Evolutionary conservation across 169 alveolate species (phyloP).

Genomic region (Plasmodium cynomolgi): DNA sequence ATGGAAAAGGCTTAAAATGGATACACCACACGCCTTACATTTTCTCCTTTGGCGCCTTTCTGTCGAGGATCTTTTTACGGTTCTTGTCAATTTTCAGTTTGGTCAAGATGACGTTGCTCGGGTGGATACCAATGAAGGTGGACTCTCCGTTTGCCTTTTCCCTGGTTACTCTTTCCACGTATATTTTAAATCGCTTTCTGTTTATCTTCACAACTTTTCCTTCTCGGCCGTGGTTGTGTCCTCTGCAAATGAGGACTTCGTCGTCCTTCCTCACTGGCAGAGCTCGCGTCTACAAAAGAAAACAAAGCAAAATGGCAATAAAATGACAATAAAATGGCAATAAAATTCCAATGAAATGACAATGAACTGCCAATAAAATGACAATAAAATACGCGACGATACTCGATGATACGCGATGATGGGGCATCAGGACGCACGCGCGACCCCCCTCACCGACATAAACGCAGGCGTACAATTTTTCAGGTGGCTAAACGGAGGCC

Average conservation of each 20-base stretch:
- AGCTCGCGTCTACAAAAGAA: slow-evolving; percentile 88
- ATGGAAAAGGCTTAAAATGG: neutral
- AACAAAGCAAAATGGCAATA: neutral
- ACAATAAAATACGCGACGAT: neutral
- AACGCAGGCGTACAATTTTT: neutral
- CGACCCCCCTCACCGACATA: neutral
- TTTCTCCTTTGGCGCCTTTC: slow-evolving; percentile 86
- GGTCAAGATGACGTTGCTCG: slow-evolving; percentile 97
- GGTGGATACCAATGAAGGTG: slow-evolving; percentile 95
- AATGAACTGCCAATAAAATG: neutral
- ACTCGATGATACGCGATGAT: neutral
- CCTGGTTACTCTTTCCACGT: slow-evolving; percentile 96
- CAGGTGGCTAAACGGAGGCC: neutral
- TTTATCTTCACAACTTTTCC: slow-evolving; percentile 98
- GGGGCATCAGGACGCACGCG: neutral
- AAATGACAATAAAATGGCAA: neutral
- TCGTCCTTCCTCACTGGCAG: slow-evolving; percentile 99
- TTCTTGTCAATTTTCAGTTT: slow-evolving; percentile 95
- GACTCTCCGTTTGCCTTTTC: slow-evolving; percentile 95
- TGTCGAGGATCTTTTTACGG: slow-evolving; percentile 93
- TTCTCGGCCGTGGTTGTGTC: slow-evolving; percentile 96
- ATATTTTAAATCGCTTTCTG: slow-evolving; percentile 97
- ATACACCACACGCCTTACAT: neutral
- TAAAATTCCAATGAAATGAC: neutral
- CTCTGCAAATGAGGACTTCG: slow-evolving; percentile 97